Percentiles rank a stretch among this genome's conserved stretches.
These are phyloP conservation scores for Vigna reflexopilosa DNA, from an alignment of 306 rosid species.

Conservation along the genomic window DNA sequence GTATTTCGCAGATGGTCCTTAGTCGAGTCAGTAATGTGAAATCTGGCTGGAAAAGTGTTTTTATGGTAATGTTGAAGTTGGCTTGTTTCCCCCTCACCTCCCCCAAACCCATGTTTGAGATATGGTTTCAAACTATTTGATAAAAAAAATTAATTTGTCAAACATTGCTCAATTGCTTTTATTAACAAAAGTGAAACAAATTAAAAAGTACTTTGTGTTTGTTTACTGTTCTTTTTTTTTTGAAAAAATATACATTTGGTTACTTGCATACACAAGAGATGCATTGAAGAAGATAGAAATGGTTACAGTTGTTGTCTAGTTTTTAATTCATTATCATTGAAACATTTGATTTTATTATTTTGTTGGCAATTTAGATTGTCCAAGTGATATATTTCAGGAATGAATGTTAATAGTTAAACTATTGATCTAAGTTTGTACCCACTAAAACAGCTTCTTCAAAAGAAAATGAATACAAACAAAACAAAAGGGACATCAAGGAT, in stretches of 20 bases:
- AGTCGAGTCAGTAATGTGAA: slow-evolving; percentile 95
- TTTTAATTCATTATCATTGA: slow-evolving; percentile 10
- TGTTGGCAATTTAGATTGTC: slow-evolving; percentile 32
- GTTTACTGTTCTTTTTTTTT: slow-evolving; percentile 25
- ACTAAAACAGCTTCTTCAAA: slow-evolving; percentile 23
- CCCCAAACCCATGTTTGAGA: not conserved
- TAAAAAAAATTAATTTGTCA: slow-evolving; percentile 31
- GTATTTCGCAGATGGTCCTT: slow-evolving; percentile 99
- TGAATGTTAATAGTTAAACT: slow-evolving; percentile 8
- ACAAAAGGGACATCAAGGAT: slow-evolving; percentile 34
- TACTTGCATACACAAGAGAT: not conserved
- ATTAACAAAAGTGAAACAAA: slow-evolving; percentile 16
- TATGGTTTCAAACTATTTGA: slow-evolving; percentile 32
- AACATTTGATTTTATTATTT: slow-evolving; percentile 10
- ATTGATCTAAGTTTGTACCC: slow-evolving; percentile 8
- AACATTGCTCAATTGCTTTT: slow-evolving; percentile 28
- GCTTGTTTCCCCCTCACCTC: not conserved
- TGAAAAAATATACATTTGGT: not conserved
- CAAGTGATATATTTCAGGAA: slow-evolving; percentile 9
- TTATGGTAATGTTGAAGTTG: slow-evolving; percentile 71
- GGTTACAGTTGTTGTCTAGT: not conserved
- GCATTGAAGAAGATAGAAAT: not conserved
- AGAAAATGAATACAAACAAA: not conserved
- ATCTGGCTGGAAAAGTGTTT: slow-evolving; percentile 99
- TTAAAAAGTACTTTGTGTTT: slow-evolving; percentile 6